A percentile compares a stretch with the other conserved stretches of the same genome.
Evolutionary conservation across 352 stramenopile species (phyloP).

Genomic region (Lagenidium sp.): DNA sequence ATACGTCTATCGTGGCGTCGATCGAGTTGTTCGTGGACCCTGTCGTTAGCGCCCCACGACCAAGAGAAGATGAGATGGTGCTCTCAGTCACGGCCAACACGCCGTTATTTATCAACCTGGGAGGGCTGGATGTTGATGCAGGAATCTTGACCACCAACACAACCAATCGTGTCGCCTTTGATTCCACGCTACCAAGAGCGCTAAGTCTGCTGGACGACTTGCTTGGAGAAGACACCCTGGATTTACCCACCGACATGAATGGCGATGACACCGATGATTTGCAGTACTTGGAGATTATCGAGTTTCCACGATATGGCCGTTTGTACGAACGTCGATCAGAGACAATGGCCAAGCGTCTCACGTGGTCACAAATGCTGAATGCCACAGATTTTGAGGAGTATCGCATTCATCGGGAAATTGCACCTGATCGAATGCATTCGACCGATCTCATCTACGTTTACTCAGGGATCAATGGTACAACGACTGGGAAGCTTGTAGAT

Average conservation of each 20-base stretch:
- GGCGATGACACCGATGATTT: too few relatives aligned
- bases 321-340: slow-evolving; percentile 41
- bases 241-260: too few relatives aligned
- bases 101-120: slow-evolving; percentile 24
- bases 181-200: neutral
- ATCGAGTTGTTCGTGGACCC: slow-evolving; percentile 53
- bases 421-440: slow-evolving; percentile 23
- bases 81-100: slow-evolving; percentile 12
- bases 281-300: slow-evolving; percentile 28
- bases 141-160: neutral
- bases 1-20: slow-evolving; percentile 11
- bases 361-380: slow-evolving; percentile 1
- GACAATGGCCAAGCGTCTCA: slow-evolving; percentile 9
- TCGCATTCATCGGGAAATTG: slow-evolving; percentile 13
- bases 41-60: slow-evolving; percentile 32
- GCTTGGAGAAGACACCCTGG: too few relatives aligned
- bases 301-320: slow-evolving; percentile 37
- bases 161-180: neutral
- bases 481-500: too few relatives aligned
- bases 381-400: slow-evolving; percentile 17
- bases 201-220: too few relatives aligned
- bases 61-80: slow-evolving; percentile 7
- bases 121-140: slow-evolving; percentile 17
- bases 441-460: slow-evolving; percentile 40
- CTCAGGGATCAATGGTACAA: too few relatives aligned